A percentile compares a stretch with the other conserved stretches of the same genome.
Conservation (phyloP, 345 rosid species). For the Salix viminalis region DNA sequence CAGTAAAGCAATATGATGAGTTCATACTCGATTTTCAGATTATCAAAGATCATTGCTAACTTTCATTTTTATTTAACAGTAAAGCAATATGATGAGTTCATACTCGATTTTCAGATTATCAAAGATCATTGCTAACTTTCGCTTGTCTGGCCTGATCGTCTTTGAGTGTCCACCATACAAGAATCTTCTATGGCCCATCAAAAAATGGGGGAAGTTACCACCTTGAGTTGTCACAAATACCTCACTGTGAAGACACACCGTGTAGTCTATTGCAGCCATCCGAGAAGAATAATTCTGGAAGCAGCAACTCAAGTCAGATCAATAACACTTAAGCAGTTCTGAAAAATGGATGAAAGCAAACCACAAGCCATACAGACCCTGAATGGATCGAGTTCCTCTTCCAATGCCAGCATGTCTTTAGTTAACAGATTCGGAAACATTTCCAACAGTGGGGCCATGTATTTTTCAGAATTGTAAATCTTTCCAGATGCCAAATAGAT, state of each 20-base stretch:
- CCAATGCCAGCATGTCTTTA: slow-evolving; percentile 81
- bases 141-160: slow-evolving; percentile 94
- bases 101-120: slow-evolving; percentile 93
- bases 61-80: slow-evolving; percentile 28
- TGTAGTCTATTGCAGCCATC: slow-evolving; percentile 99
- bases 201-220: slow-evolving; percentile 96
- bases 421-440: slow-evolving; percentile 95
- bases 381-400: slow-evolving; percentile 79
- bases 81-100: slow-evolving; percentile 19
- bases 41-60: slow-evolving; percentile 83
- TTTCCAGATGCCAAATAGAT: slow-evolving; percentile 92
- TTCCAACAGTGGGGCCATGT: slow-evolving; percentile 86
- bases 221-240: slow-evolving; percentile 99
- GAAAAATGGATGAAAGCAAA: slow-evolving; percentile 5
- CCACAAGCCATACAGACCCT: slow-evolving; percentile 44
- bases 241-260: slow-evolving; percentile 98
- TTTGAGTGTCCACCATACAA: slow-evolving; percentile 90
- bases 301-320: slow-evolving; percentile 33
- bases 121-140: slow-evolving; percentile 84
- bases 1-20: slow-evolving; percentile 15
- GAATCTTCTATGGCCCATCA: slow-evolving; percentile 94
- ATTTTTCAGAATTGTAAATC: slow-evolving; percentile 82
- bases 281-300: slow-evolving; percentile 91
- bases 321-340: slow-evolving; percentile 7
- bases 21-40: slow-evolving; percentile 78